Evolutionary conservation across 805 yeast genomes (phyloP), one percentile per base, ranked within the genome.

Genomic region (Clavispora asparagi): DNA sequence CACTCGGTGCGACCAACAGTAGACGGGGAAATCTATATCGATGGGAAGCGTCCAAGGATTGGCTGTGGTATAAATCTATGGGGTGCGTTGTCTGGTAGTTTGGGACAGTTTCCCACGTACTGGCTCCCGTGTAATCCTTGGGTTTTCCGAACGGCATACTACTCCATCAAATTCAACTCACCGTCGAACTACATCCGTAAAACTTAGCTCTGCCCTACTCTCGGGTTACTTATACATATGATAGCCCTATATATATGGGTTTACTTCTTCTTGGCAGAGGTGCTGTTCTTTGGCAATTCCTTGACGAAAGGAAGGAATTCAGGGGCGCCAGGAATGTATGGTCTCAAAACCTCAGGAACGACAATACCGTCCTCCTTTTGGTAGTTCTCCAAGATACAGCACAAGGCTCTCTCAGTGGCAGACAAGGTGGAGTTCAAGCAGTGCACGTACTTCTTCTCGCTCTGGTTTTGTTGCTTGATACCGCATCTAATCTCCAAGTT

Each of bases 401-500:
- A 94, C 63, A 94, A 76, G 14, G 99, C 96, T 76, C 99, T 88
- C 79, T 94, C 95, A 51, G 99, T 94, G 47, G 99, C 99, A 69
- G 96, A 85, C 62, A 94, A 79, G 38, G 99, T 94, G 44, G 97
- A 89, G 81, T 94, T 94, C 75, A 94, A 80, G 76, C 99, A 94
- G 73, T 94, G 99, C 50, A 94, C 99, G 71, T 94, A 94, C 71
- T 87, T 91, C 88, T 94, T 94, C 65, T 90, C 96, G 61, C 84
- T 83, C 73, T 91, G 97, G 70, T 89, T 88, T 76, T 84, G 82
- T 73, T 92, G 88, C 77, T 92, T 91, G 62, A 94, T 87, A 68
- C 99, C 99, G 71, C 97, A 94, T 81, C 99, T 86, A 64, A 94
- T 94, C 77, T 94, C 99, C 65, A 94, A 79, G 79, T 92, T 92